Evolutionary conservation across 495 filamentous ascomycete species (phyloP).

Genomic region (Thozetella sp.): DNA sequence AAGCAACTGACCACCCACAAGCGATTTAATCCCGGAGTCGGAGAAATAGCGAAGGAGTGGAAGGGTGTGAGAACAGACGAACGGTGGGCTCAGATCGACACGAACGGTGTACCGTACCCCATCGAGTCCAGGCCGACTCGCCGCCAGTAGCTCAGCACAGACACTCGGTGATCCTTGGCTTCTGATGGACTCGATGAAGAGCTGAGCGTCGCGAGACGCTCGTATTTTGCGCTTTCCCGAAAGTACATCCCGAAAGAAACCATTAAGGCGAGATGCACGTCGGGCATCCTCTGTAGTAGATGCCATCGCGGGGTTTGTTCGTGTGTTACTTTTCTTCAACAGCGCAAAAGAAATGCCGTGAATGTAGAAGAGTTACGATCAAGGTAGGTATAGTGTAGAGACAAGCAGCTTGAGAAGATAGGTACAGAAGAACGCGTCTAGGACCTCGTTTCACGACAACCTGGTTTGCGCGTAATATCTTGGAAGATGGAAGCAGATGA

Average conservation of each 20-base stretch:
- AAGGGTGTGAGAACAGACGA: slow-evolving; percentile 50
- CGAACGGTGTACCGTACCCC: slow-evolving; percentile 51
- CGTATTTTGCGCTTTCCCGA: slow-evolving; percentile 22
- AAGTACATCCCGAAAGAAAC: slow-evolving; percentile 24
- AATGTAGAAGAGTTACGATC: too few relatives aligned
- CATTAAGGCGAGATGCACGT: slow-evolving; percentile 18
- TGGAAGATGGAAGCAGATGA: too few relatives aligned
- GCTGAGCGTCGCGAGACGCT: slow-evolving; percentile 40
- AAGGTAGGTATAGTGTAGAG: too few relatives aligned
- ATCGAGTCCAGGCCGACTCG: slow-evolving; percentile 43
- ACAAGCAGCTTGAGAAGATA: too few relatives aligned
- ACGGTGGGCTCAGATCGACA: slow-evolving; percentile 46
- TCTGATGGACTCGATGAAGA: slow-evolving; percentile 63
- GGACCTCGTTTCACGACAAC: too few relatives aligned
- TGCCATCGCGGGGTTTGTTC: too few relatives aligned
- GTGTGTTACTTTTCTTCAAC: too few relatives aligned
- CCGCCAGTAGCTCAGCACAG: slow-evolving; percentile 58
- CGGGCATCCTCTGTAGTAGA: not conserved
- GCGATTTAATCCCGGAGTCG: slow-evolving; percentile 46
- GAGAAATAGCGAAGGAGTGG: slow-evolving; percentile 36
- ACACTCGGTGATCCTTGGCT: slow-evolving; percentile 44
- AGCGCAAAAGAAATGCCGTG: too few relatives aligned
- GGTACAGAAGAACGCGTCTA: too few relatives aligned
- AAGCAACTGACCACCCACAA: slow-evolving; percentile 59
- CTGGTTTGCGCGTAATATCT: too few relatives aligned